These are phyloP conservation scores for Pseudonitzschia multiseries DNA, from an alignment of 108 stramenopile genomes.

Conservation along the genomic window DNA sequence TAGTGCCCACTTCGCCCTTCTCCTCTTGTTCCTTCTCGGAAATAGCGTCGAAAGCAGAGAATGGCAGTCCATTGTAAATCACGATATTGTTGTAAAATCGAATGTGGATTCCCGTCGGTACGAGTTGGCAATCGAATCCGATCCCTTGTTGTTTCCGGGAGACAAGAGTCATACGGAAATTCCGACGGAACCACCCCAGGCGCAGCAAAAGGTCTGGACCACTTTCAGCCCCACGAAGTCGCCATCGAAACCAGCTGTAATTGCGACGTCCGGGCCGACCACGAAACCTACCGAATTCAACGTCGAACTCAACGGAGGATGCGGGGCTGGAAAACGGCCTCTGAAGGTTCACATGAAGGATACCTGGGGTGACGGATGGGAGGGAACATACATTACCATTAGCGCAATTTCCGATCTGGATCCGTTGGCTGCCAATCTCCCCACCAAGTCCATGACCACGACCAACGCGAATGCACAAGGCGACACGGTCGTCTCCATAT, in stretches of 20 bases:
- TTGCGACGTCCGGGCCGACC: constrained; percentile 14
- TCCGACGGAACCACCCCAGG: constrained; percentile 8
- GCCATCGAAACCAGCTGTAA: constrained; percentile 6
- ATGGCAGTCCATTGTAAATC: constrained; percentile 27
- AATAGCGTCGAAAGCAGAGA: constrained; percentile 1
- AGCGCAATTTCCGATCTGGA: constrained; percentile 23
- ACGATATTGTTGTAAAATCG: constrained; percentile 14
- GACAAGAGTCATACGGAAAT: constrained; percentile 11
- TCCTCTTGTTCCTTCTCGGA: background rate
- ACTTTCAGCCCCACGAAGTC: constrained; percentile 10
- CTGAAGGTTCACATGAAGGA: constrained; percentile 44
- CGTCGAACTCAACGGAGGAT: constrained; percentile 30
- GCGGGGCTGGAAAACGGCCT: constrained; percentile 15
- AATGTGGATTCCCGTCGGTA: constrained; percentile 27
- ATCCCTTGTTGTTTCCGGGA: constrained; percentile 25
- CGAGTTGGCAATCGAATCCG: constrained; percentile 26
- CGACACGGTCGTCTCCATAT: constrained; percentile 19
- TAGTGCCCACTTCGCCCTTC: background rate
- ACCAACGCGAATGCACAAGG: constrained; percentile 20
- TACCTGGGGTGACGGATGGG: constrained; percentile 43
- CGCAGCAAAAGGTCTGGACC: background rate
- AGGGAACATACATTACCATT: constrained; percentile 23
- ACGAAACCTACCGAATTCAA: constrained; percentile 14
- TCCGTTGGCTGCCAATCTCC: constrained; percentile 16
- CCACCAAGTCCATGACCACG: constrained; percentile 17